Evolutionary conservation across 192 early-diverging fungal species (phyloP), one percentile per base, ranked within the genome.

Genomic region (Umbelopsis isabellina): DNA sequence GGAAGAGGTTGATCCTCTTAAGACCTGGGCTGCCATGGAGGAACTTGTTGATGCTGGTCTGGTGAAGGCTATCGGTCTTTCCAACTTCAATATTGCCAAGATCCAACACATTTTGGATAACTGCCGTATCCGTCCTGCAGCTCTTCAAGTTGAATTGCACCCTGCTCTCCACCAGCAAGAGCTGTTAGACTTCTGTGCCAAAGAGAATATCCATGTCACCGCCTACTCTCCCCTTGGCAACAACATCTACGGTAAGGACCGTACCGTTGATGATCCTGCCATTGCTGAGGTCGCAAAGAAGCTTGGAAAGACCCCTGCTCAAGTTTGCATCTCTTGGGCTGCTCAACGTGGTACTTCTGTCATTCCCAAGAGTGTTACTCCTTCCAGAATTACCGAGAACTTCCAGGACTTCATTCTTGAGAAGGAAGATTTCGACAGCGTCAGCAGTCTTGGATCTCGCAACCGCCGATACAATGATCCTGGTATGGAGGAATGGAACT

Each of bases 131-230:
- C 69, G 65, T 13, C 96, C 96, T n/a, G 88, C 87, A 37, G 90
- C 87, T 51, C 87, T 91, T 83, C 95, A 97, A 80, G 80, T 95
- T 65, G 96, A 97, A 76, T 75, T 92, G 33, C 93, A 95, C 73
- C 94, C 94, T 37, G 88, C 80, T 78, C 79, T 91, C 49, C 89
- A 82, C 13, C 91, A 91, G 67, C 73, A 71, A 27, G 90, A 89
- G 51, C 84, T 97, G 20, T 74, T 96, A 58, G 88, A 88, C 27
- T 95, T 84, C 81, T 91, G 89, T 80, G 75, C 87, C 67, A 66
- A 83, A 50, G 80, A 93, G 65, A 79, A 83, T 35, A 94, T 97
- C 52, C 80, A 76, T 15, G 70, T 94, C 41, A 93, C 92, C n/a
- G 94, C 89, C 2, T 96, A 95, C 83, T 91, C 89, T 44, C 94